Percentiles rank a stretch among this genome's conserved stretches.
These are phyloP conservation scores for Metroxylon sagu DNA, from an alignment of 176 grass and related monocot genomes.

Conservation along the genomic window DNA sequence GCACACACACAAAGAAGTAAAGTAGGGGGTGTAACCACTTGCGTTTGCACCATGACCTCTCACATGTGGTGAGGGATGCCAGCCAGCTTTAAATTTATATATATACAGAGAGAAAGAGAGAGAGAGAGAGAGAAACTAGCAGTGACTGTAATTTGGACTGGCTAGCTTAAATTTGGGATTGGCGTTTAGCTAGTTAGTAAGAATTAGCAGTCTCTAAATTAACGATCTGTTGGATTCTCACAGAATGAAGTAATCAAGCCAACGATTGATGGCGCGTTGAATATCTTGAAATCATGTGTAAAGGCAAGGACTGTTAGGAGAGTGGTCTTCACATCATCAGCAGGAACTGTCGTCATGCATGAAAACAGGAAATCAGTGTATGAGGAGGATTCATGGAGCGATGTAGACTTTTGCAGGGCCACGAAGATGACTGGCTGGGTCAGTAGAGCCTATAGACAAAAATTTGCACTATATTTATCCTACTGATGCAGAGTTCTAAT, in stretches of 20 bases:
- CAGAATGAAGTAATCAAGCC: constrained; percentile 36
- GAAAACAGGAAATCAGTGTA: neutral
- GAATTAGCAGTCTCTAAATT: no score
- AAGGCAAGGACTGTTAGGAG: constrained; percentile 25
- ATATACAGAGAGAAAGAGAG: no score
- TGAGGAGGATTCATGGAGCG: constrained; percentile 28
- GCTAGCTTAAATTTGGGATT: no score
- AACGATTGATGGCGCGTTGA: constrained; percentile 8
- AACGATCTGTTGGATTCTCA: neutral
- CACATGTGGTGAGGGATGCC: no score
- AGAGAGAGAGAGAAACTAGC: no score
- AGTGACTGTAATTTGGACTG: no score
- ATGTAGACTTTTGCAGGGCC: constrained; percentile 18
- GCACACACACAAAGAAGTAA: no score
- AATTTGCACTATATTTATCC: neutral
- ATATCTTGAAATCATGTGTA: constrained; percentile 18
- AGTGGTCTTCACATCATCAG: constrained; percentile 30
- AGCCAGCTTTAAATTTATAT: no score
- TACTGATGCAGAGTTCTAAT: no score
- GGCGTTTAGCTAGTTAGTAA: no score
- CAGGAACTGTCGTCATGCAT: neutral
- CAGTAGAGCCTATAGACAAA: neutral
- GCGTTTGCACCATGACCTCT: no score
- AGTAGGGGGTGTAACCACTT: no score
- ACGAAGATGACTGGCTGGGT: constrained; percentile 29